phyloP scores from a whole-genome alignment of 176 grass and related monocot genomes.

The Bothriochloa decipiens region DNA sequence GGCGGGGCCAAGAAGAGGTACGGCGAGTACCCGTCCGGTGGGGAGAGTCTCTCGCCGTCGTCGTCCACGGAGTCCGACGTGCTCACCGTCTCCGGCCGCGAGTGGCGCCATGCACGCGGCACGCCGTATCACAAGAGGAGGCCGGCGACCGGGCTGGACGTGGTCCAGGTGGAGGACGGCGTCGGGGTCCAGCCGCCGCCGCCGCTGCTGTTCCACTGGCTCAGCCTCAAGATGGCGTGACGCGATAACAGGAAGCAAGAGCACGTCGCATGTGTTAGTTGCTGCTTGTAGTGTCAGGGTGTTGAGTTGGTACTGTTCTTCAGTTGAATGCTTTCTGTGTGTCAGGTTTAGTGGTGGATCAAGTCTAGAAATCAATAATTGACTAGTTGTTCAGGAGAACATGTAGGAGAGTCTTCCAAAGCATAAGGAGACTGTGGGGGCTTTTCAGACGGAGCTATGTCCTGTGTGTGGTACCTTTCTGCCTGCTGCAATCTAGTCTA shows the following conservation, averaged over 20 bases:
- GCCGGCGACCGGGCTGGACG: conserved; percentile 35
- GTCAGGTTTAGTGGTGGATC: conserved; percentile 33
- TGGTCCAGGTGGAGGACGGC: conserved; percentile 39
- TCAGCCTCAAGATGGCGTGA: conserved; percentile 79
- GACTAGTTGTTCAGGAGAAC: neutral
- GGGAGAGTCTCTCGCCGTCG: conserved; percentile 59
- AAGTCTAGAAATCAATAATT: conserved; percentile 45
- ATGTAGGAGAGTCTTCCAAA: conserved; percentile 27
- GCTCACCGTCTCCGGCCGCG: conserved; percentile 23
- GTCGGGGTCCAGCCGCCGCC: conserved; percentile 47
- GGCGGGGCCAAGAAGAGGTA: conserved; percentile 54
- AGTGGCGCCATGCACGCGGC: conserved; percentile 45
- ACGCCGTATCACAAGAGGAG: conserved; percentile 36
- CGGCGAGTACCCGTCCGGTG: conserved; percentile 45
- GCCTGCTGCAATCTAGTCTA: neutral
- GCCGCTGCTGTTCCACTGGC: conserved; percentile 63
- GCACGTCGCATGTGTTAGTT: conserved; percentile 5
- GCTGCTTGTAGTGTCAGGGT: conserved; percentile 21
- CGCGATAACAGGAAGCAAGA: neutral
- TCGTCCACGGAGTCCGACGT: conserved; percentile 71
- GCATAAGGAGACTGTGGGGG: neutral
- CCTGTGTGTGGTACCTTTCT: neutral
- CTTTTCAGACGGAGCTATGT: conserved; percentile 21
- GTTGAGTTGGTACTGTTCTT: conserved; percentile 28
- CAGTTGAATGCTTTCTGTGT: conserved; percentile 35